phyloP scores from a whole-genome alignment of 169 alveolate genomes.

The Plasmodium gallinaceum region DNA sequence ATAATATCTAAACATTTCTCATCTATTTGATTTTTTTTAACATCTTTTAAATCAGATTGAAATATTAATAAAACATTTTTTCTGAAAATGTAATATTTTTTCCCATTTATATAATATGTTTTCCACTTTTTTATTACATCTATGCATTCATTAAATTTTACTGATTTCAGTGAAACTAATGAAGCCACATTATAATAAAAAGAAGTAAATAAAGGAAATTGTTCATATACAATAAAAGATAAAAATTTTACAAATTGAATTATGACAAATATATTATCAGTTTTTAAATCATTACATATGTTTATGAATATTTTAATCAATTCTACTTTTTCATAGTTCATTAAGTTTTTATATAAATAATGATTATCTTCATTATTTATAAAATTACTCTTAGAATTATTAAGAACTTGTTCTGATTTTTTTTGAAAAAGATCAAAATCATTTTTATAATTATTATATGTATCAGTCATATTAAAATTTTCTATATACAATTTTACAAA shows the following conservation, averaged over 20 bases:
- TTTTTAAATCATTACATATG: conserved; percentile 62
- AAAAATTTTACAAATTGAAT: conserved; percentile 58
- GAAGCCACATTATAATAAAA: conserved; percentile 48
- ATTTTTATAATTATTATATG: conserved; percentile 5
- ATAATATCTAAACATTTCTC: conserved; percentile 31
- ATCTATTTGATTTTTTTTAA: conserved; percentile 24
- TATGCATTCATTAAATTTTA: conserved; percentile 48
- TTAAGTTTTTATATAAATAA: conserved; percentile 14
- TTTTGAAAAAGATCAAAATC: background rate
- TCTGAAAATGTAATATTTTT: conserved; percentile 37
- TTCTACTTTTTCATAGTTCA: conserved; percentile 56
- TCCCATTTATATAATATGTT: conserved; percentile 25
- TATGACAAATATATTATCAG: conserved; percentile 41
- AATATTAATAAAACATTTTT: conserved; percentile 48
- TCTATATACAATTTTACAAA: conserved; percentile 55
- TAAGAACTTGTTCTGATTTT: background rate
- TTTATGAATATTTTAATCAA: conserved; percentile 49
- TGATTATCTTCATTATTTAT: conserved; percentile 2
- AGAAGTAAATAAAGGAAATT: conserved; percentile 67
- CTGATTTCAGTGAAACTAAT: conserved; percentile 9
- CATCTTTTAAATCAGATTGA: conserved; percentile 52
- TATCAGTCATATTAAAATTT: conserved; percentile 10
- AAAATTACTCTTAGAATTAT: conserved; percentile 2
- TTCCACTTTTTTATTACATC: conserved; percentile 56
- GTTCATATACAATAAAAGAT: conserved; percentile 68